Evolutionary conservation across 1,139 yeast species (phyloP), one percentile per base, ranked within the genome.

Genomic region (Hanseniaspora uvarum): DNA sequence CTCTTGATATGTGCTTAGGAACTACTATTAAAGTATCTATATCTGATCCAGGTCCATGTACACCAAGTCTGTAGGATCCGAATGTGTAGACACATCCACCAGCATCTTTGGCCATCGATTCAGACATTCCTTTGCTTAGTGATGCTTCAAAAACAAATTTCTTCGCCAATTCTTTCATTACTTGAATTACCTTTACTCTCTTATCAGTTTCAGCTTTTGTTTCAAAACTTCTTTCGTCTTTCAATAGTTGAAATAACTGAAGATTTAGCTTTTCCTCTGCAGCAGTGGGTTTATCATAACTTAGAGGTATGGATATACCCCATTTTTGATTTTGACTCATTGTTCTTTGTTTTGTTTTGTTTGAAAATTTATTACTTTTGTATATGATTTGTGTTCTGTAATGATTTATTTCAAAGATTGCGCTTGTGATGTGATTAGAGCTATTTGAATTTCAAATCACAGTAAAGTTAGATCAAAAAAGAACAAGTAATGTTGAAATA

Each of bases 41-140:
- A 81, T 92, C 99, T 0, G 95, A 86, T 0, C 98, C 97, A 0
- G 98, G 98, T 0, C 98, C 96, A 69, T 89, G 87, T 7, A 92
- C 98, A 1, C 98, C 98, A 46, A 92, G 71, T 58, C 96, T 74
- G 64, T 89, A 92, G 0, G 97, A 89, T 0, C 99, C 99, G 69
- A 79, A 92, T 0, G 97, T 88, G 66, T 89, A 92, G 14, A 94
- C 79, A 68, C 94, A 94, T 18, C 98, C 98, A 39, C 98, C 98
- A 0, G 97, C 95, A 67, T 92, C 98, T 58, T 72, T 77, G 0
- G 98, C 96, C 96, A 92, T 88, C 5, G 96, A 96, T 58, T 92
- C 97, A 33, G 92, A 80, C 96, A 92, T 88, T 64, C 92, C 88
- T 64, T 84, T 86, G 57, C 75, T 79, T 58, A 77, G 74, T 2